A percentile compares a stretch with the other conserved stretches of the same genome.
Evolutionary conservation across 2,329 filamentous ascomycete species (phyloP).

Genomic region (Calcarisporium arbuscula): DNA sequence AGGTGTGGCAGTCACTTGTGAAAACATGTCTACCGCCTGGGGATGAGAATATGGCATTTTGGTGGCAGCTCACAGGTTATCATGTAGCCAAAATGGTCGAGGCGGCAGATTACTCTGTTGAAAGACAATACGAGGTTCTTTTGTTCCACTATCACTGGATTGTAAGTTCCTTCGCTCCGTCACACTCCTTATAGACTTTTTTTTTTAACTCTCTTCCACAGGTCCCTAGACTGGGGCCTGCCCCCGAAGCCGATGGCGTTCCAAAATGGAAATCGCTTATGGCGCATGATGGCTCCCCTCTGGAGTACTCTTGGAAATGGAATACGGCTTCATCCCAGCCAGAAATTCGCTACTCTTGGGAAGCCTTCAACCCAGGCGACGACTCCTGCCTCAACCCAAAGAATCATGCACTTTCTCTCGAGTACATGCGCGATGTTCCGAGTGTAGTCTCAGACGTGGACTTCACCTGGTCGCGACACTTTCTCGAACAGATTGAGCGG

Average conservation of each 20-base stretch:
- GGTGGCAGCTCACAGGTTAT: too few species aligned
- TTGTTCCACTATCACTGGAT: constrained; percentile 9
- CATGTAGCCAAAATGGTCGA: constrained; percentile 21
- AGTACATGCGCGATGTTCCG: background rate
- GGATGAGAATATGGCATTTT: too few species aligned
- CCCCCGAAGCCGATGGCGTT: background rate
- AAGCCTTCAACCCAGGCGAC: constrained; percentile 1
- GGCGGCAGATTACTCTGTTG: constrained; percentile 16
- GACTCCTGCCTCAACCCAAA: constrained; percentile 1
- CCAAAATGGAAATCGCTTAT: constrained; percentile 2
- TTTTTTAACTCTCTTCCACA: background rate
- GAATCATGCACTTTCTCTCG: constrained; percentile 3
- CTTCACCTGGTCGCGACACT: background rate
- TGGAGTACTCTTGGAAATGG: constrained; percentile 11
- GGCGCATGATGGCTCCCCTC: constrained; percentile 2
- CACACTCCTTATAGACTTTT: background rate
- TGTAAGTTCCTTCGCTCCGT: constrained; percentile 1
- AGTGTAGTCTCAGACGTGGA: background rate
- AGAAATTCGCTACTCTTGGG: constrained; percentile 6
- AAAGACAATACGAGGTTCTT: constrained; percentile 2
- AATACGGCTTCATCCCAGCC: constrained; percentile 3
- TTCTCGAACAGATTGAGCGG: background rate
- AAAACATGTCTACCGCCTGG: too few species aligned
- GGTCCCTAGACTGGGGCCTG: constrained; percentile 3
- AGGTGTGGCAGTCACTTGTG: too few species aligned